Conservation (phyloP, 352 stramenopile genomes). For the Stramenopiles sp. region DNA sequence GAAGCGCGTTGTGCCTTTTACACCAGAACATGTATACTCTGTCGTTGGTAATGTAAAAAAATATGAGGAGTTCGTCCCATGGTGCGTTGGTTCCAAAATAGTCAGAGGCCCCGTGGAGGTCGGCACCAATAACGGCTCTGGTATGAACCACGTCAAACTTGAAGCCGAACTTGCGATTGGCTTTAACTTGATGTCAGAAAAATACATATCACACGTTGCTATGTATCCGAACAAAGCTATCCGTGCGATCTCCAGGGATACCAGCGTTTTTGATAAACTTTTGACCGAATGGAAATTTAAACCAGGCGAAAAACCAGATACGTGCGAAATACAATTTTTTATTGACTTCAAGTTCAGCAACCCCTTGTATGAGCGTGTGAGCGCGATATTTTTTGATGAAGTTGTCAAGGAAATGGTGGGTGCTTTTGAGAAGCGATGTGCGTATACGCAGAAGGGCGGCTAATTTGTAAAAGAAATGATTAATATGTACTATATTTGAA, state of each 20-base stretch:
- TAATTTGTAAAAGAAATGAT: too few relatives aligned
- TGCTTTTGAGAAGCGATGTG: conserved; percentile 5
- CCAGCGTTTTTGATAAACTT: not conserved
- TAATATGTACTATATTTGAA: too few relatives aligned
- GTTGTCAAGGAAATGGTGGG: conserved; percentile 2
- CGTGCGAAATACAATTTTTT: conserved; percentile 7
- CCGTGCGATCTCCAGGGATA: not conserved
- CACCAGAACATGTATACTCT: conserved; percentile 9
- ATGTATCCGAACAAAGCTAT: not conserved
- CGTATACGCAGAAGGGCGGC: too few relatives aligned
- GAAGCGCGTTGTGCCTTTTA: too few relatives aligned
- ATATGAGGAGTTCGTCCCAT: conserved; percentile 14
- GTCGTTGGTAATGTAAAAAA: conserved; percentile 6
- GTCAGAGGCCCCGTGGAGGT: too few relatives aligned
- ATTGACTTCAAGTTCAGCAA: conserved; percentile 13
- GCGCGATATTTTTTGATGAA: conserved; percentile 9
- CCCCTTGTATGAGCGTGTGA: not conserved
- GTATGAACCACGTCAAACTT: not conserved
- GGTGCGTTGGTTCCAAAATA: conserved; percentile 7
- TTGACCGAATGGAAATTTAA: not conserved
- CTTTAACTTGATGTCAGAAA: conserved; percentile 11
- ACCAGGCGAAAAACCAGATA: conserved; percentile 3
- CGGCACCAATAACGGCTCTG: too few relatives aligned
- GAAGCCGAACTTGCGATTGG: conserved; percentile 13
- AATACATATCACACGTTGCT: conserved; percentile 11